These are phyloP conservation scores for Cordyceps militaris DNA, from an alignment of 2,329 filamentous ascomycete genomes.

Conservation along the genomic window DNA sequence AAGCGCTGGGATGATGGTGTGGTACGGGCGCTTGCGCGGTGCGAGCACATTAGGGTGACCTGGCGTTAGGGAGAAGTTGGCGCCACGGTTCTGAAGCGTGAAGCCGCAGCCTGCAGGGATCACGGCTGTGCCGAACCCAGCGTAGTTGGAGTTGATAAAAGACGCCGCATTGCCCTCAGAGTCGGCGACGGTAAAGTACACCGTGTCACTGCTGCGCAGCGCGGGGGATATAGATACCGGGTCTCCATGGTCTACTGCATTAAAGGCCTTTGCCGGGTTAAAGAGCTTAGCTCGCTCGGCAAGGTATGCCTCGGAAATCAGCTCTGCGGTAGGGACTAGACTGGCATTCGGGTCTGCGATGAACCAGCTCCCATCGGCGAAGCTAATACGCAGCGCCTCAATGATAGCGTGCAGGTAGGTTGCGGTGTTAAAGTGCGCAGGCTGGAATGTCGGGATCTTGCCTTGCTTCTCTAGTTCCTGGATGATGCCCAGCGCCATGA, in stretches of 20 bases:
- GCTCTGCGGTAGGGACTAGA: constrained; percentile 59
- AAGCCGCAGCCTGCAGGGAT: constrained; percentile 84
- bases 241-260: constrained; percentile 56
- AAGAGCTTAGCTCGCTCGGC: constrained; percentile 58
- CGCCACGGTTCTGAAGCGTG: constrained; percentile 86
- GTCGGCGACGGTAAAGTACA: constrained; percentile 87
- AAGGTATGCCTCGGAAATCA: constrained; percentile 70
- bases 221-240: constrained; percentile 57
- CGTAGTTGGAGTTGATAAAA: constrained; percentile 96
- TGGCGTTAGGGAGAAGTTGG: constrained; percentile 68
- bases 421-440: constrained; percentile 71
- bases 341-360: constrained; percentile 73
- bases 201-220: constrained; percentile 80
- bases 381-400: constrained; percentile 80
- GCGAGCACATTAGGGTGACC: constrained; percentile 74
- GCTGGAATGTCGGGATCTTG: constrained; percentile 63
- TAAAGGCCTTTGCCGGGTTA: constrained; percentile 50
- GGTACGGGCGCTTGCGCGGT: constrained; percentile 83
- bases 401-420: constrained; percentile 80
- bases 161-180: constrained; percentile 79
- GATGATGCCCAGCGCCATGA: constrained; percentile 90
- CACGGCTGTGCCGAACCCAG: constrained; percentile 79
- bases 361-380: constrained; percentile 86
- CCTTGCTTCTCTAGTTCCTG: constrained; percentile 73
- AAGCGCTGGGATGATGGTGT: constrained; percentile 93